These are phyloP conservation scores for Malus hybrid DNA, from an alignment of 331 rosid genomes.

Conservation along the genomic window DNA sequence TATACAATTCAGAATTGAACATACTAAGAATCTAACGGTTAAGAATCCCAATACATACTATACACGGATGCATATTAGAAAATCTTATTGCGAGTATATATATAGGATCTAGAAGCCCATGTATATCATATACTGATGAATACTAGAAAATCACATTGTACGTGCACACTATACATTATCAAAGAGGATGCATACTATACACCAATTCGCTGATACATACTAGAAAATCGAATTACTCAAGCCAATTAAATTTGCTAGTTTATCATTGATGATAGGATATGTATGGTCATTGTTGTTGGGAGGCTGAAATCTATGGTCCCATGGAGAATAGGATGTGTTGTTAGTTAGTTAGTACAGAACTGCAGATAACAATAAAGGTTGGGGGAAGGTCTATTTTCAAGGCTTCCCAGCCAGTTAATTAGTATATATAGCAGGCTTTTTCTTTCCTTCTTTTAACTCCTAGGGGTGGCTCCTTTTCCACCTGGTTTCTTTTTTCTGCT, in stretches of 20 bases:
- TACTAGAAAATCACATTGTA: too few relatives aligned
- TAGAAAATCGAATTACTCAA: too few relatives aligned
- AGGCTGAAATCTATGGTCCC: constrained; percentile 4
- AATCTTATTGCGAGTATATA: too few relatives aligned
- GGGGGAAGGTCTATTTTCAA: constrained; percentile 7
- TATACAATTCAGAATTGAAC: too few relatives aligned
- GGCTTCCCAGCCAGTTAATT: background rate
- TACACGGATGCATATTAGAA: too few relatives aligned
- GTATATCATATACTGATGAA: too few relatives aligned
- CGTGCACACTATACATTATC: too few relatives aligned
- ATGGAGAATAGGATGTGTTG: background rate
- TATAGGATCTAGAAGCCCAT: too few relatives aligned
- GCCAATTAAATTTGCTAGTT: background rate
- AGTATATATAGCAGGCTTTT: constrained; percentile 30
- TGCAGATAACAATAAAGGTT: constrained; percentile 20
- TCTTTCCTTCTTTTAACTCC: constrained; percentile 6
- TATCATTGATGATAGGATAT: background rate
- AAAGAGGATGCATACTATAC: too few relatives aligned
- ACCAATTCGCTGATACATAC: too few relatives aligned
- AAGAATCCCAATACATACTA: too few relatives aligned
- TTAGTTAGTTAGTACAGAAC: background rate
- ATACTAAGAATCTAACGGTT: too few relatives aligned
- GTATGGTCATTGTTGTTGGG: constrained; percentile 6
- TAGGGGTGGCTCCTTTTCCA: background rate
- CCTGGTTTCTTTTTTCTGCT: background rate